A percentile compares a stretch with the other conserved stretches of the same genome.
These are phyloP conservation scores for Talaromyces thailandensis DNA, from an alignment of 495 filamentous ascomycete genomes.

Conservation along the genomic window DNA sequence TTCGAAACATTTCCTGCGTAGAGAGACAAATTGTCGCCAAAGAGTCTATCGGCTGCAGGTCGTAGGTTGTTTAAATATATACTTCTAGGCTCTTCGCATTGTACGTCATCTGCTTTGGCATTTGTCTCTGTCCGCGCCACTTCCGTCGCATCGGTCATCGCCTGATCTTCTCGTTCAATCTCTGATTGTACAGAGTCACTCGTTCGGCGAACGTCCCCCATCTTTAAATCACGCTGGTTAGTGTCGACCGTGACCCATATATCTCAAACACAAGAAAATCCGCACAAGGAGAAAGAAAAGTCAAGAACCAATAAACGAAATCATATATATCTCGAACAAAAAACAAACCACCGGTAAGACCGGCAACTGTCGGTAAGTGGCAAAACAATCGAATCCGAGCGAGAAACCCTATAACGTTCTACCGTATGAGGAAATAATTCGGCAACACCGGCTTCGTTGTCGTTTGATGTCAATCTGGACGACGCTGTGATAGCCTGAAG, in stretches of 20 bases:
- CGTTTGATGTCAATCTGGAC: background rate
- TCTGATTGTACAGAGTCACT: background rate
- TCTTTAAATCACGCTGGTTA: background rate
- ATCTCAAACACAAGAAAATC: background rate
- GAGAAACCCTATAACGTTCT: background rate
- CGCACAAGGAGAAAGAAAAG: background rate
- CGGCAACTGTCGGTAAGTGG: background rate
- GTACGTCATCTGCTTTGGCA: background rate
- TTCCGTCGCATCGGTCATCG: background rate
- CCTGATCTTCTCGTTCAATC: background rate
- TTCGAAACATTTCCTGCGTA: slow-evolving; percentile 1
- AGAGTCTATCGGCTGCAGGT: background rate
- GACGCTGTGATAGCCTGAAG: background rate
- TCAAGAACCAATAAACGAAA: background rate
- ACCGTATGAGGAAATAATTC: background rate
- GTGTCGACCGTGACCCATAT: background rate
- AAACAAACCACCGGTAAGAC: background rate
- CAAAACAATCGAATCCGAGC: background rate
- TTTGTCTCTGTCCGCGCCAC: background rate
- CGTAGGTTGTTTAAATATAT: background rate
- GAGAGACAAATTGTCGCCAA: slow-evolving; percentile 7
- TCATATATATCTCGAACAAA: background rate
- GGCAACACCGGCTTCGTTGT: background rate
- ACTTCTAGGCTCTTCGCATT: background rate
- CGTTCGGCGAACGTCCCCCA: background rate